Evolutionary conservation across 768 basidiomycete species (phyloP), one percentile per base, ranked within the genome.

Genomic region (Kwoniella europaea): DNA sequence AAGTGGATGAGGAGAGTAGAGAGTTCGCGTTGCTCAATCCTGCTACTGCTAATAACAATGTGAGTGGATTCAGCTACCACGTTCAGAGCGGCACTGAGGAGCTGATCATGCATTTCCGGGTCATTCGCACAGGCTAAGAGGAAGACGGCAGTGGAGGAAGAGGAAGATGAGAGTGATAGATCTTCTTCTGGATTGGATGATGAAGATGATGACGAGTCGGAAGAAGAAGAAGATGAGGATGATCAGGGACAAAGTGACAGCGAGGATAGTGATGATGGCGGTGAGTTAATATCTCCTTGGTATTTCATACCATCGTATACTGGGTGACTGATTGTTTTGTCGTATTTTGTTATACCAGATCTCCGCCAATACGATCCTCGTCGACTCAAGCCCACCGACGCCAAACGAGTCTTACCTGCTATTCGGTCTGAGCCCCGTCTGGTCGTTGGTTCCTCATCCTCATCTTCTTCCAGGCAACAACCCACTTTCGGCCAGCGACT

Each of bases 1-100:
- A 91, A 77, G 92, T 99, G 74, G 96, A 98, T 84, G 92, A 94
- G 85, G 88, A 85, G 53, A 92, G 86, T 74, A 87, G 92, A 76
- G 97, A 98, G 85, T 98, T 87, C 82, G 91, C 90, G n/a, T 84
- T 98, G 74, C 88, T 98, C 81, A 94, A 98, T 82, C 96, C 96
- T 15, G 95, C 94, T 20, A 84, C 90, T 10, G 89, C 85, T 87
- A 88, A 77, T 35, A 80, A 41, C 87, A 88, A 79, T 62, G 88
- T 86, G 81, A 84, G 85, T 79, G 70, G 1, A 27, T 20, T 43
- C 1, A 56, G 35, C 22, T 44, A 65, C 1, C 69, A 69, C 44
- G 65, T 50, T n/a, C 60, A 29, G 20, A 22, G 24, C 63, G 50
- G 29, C 12, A 22, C 43, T 10, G 43, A 22, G 16, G n/a, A 13